Base-by-base conservation (phyloP, 345 rosid genomes). In the Hypericum perforatum region DNA sequence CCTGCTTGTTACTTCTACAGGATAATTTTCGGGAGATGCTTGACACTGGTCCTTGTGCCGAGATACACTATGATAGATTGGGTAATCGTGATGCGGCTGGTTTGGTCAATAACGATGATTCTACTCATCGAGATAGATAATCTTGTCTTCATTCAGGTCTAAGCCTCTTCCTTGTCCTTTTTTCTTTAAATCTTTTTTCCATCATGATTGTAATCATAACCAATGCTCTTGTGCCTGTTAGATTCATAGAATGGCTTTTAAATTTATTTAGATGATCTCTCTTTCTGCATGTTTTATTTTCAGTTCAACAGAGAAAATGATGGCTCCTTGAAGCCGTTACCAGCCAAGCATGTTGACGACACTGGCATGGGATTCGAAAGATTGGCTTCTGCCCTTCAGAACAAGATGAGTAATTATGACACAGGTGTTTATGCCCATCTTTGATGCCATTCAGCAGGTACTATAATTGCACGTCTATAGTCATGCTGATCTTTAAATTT, bases 11-110 rank as follows among this genome's bases (percentile, higher is more conserved):
- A 16, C 58, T 46, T 22, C 9, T 32, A 48, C 58, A 91, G 97
- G 98, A 92, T 70, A 92, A 92, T 65, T 92, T 89, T 62, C 88
- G 98, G 97, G 97, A 88, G 82, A 89, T 92, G 97, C 97, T 97
- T 11, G 98, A 92, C 65, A 83, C 95, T 15, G 97, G 97, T 72
- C 98, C 97, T 10, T 88, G 97, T 63, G 97, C 95, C 5, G 98
- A 89, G 73, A 92, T 92, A 53, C 95, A 88, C 74, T 92, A 63
- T 53, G 98, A 92, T 64, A 81, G 98, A 67, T 60, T 82, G 63
- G 98, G 97, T 52, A 75, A 82, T 52, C 94, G 91, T 0, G 82
- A 92, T 52, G 94, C 97, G 67, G 79, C 94, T 55, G 55, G 63
- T 10, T 72, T 92, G 72, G 98, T 92, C 52, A 92, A 92, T 63